These are phyloP conservation scores for Penicillium paxilli DNA, from an alignment of 495 filamentous ascomycete species.

Conservation along the genomic window DNA sequence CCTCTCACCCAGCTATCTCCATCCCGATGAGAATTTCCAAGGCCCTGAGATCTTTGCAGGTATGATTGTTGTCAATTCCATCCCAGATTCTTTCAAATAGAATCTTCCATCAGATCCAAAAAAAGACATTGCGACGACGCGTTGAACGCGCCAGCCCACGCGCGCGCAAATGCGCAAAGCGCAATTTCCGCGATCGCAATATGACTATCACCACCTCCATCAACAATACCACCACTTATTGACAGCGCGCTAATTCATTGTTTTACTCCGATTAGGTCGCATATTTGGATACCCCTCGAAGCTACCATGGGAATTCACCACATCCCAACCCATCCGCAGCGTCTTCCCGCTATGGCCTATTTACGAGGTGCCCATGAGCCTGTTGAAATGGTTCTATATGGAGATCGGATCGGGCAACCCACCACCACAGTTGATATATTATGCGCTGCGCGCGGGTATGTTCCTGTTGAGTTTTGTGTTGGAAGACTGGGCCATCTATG, in stretches of 20 bases:
- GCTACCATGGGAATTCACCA: conserved; percentile 93
- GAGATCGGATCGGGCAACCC: conserved; percentile 54
- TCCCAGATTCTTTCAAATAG: too few species aligned
- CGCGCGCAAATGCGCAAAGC: neutral
- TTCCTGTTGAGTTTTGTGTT: conserved; percentile 92
- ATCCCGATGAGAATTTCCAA: conserved; percentile 98
- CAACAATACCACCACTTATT: neutral
- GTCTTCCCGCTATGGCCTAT: conserved; percentile 93
- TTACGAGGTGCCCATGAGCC: conserved; percentile 88
- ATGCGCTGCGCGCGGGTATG: conserved; percentile 82
- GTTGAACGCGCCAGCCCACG: conserved; percentile 5
- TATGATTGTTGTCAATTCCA: conserved; percentile 46
- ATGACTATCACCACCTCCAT: neutral
- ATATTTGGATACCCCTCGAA: conserved; percentile 86
- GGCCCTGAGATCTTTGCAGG: conserved; percentile 95
- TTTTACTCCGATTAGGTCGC: conserved; percentile 56
- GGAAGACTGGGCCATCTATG: conserved; percentile 96
- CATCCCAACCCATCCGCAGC: conserved; percentile 81
- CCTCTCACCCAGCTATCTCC: conserved; percentile 90
- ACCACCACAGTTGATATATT: conserved; percentile 78
- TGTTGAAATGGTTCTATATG: conserved; percentile 84
- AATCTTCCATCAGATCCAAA: neutral
- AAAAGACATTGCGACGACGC: neutral
- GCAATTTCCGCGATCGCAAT: neutral
- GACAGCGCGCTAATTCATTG: neutral